phyloP scores from a whole-genome alignment of 179 eudicot genomes.

The Beta lomatogona region DNA sequence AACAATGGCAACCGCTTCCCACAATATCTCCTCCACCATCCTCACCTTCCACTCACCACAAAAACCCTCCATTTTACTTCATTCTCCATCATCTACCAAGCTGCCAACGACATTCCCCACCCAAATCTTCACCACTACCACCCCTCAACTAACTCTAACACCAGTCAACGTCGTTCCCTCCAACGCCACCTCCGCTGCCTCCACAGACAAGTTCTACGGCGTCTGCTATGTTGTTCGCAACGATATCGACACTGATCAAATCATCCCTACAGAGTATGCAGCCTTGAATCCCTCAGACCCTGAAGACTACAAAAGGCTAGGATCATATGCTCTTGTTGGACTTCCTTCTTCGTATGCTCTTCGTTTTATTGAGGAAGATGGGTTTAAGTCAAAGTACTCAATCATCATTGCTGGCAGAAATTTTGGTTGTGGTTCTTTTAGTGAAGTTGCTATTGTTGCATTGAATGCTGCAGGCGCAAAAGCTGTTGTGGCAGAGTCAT shows the following conservation, averaged over 20 bases:
- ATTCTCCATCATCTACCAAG: constrained; percentile 20
- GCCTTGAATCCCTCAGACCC: constrained; percentile 91
- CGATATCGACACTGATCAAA: constrained; percentile 93
- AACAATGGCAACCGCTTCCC: constrained; percentile 13
- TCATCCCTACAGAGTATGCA: constrained; percentile 87
- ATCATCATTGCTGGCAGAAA: constrained; percentile 77
- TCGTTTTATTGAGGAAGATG: constrained; percentile 55
- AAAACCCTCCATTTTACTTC: constrained; percentile 19
- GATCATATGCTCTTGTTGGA: constrained; percentile 70
- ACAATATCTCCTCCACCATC: constrained; percentile 23
- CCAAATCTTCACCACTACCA: background rate
- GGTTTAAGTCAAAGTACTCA: constrained; percentile 49
- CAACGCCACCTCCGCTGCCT: constrained; percentile 16
- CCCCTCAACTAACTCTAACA: background rate
- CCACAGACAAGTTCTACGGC: constrained; percentile 73
- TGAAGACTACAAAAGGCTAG: constrained; percentile 74
- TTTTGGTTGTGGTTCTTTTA: constrained; percentile 80
- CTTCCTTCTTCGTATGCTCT: constrained; percentile 50
- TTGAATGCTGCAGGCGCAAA: constrained; percentile 63
- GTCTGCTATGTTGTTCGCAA: constrained; percentile 85
- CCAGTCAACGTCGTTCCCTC: constrained; percentile 30
- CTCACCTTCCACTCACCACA: constrained; percentile 19
- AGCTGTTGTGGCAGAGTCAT: constrained; percentile 86
- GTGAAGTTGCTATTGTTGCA: constrained; percentile 81
- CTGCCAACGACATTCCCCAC: constrained; percentile 27